Evolutionary conservation across 331 rosid species (phyloP).

Genomic region (Malus hybrid): DNA sequence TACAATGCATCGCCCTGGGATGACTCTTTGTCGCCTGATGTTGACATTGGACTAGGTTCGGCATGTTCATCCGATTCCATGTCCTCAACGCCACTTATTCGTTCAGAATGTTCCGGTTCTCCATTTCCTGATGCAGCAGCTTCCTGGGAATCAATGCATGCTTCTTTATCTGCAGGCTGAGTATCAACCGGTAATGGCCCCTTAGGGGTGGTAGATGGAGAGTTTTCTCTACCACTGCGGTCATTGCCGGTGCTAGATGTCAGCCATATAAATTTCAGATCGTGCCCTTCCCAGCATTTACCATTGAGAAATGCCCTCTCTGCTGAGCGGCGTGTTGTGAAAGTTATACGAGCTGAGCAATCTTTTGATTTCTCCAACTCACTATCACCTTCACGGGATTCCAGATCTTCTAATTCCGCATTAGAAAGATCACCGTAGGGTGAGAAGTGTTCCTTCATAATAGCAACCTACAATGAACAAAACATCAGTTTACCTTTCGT

Average conservation of each 20-base stretch:
- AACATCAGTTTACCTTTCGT: conserved; percentile 13
- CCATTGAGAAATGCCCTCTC: conserved; percentile 69
- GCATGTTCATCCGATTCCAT: conserved; percentile 40
- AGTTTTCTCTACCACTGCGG: conserved; percentile 32
- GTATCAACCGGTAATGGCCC: conserved; percentile 34
- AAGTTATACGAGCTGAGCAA: conserved; percentile 40
- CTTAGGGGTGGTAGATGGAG: conserved; percentile 45
- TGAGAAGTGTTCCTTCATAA: conserved; percentile 71
- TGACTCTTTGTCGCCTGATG: conserved; percentile 40
- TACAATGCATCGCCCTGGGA: conserved; percentile 24
- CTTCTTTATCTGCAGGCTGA: conserved; percentile 26
- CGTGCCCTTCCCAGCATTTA: conserved; percentile 71
- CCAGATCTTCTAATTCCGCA: conserved; percentile 47
- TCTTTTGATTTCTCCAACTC: conserved; percentile 41
- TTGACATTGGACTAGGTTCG: conserved; percentile 19
- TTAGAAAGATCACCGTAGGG: conserved; percentile 58
- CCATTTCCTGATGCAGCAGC: conserved; percentile 23
- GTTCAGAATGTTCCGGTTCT: conserved; percentile 34
- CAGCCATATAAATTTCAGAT: conserved; percentile 65
- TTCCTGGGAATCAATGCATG: conserved; percentile 23
- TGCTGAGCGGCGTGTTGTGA: conserved; percentile 65
- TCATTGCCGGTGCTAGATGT: conserved; percentile 36
- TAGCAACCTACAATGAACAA: conserved; percentile 41
- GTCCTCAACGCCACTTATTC: conserved; percentile 24
- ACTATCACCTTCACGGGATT: conserved; percentile 17